Percentiles rank a stretch among this genome's conserved stretches.
Conservation (phyloP, 2,329 filamentous ascomycete species). For the Grosmannia clavigera region DNA sequence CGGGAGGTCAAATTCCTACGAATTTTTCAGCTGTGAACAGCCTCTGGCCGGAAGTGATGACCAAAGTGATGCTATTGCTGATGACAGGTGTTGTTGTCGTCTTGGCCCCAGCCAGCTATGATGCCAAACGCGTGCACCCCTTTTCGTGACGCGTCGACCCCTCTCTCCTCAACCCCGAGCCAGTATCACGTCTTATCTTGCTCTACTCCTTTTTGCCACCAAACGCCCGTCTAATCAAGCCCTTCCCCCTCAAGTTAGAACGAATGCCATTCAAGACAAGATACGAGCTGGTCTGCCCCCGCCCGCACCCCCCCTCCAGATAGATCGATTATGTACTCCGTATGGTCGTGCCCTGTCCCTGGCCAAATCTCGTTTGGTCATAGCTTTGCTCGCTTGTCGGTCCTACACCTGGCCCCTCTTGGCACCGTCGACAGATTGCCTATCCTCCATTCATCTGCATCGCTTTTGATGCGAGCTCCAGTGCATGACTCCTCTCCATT, state of each 20-base stretch:
- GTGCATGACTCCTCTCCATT: neutral
- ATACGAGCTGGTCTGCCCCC: neutral
- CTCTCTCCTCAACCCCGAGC: neutral
- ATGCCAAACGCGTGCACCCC: neutral
- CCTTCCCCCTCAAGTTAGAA: neutral
- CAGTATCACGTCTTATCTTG: neutral
- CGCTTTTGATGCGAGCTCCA: neutral
- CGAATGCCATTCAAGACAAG: neutral
- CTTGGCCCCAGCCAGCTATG: neutral
- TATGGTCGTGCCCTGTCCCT: neutral
- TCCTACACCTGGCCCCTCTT: neutral
- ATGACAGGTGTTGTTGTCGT: neutral
- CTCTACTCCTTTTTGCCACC: neutral
- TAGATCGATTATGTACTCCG: neutral
- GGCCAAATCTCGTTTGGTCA: neutral
- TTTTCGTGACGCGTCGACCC: neutral
- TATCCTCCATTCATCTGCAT: neutral
- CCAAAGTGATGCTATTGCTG: neutral
- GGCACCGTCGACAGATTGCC: neutral
- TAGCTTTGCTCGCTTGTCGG: neutral
- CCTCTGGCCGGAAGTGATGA: neutral
- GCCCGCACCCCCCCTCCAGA: neutral
- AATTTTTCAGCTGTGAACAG: too few relatives aligned
- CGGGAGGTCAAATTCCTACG: neutral
- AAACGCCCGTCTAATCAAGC: neutral